These are phyloP conservation scores for Bretziella fagacearum DNA, from an alignment of 2,329 filamentous ascomycete genomes.

Conservation along the genomic window DNA sequence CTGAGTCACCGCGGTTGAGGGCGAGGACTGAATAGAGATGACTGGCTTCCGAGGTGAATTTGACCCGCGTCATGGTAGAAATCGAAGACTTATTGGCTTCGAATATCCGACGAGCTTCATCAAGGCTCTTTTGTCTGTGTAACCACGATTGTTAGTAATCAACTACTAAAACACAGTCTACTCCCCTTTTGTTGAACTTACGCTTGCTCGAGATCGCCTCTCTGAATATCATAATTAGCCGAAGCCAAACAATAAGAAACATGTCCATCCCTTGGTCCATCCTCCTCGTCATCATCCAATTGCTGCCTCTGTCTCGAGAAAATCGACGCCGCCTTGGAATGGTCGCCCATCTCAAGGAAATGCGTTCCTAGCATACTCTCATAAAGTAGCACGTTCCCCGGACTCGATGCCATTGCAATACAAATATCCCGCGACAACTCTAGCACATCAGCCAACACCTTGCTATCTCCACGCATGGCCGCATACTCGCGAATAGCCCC, in stretches of 20 bases:
- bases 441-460: conserved; percentile 29
- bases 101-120: conserved; percentile 12
- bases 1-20: conserved; percentile 42
- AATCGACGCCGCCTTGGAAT: conserved; percentile 30
- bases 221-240: conserved; percentile 55
- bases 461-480: conserved; percentile 32
- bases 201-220: conserved; percentile 48
- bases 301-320: conserved; percentile 41
- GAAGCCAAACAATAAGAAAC: conserved; percentile 44
- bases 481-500: conserved; percentile 34
- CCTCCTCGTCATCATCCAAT: conserved; percentile 25
- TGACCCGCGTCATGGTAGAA: conserved; percentile 38
- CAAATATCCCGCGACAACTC: conserved; percentile 29
- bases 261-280: conserved; percentile 24
- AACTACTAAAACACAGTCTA: background rate
- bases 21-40: conserved; percentile 49
- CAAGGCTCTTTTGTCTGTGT: conserved; percentile 8
- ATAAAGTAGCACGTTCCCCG: conserved; percentile 27
- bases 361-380: conserved; percentile 34
- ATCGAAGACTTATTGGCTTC: conserved; percentile 13
- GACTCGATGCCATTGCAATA: conserved; percentile 19
- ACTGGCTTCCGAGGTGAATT: conserved; percentile 14
- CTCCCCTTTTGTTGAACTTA: conserved; percentile 19
- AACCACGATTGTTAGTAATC: background rate
- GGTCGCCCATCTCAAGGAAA: conserved; percentile 36